Base-by-base conservation (phyloP, 164 flowering plant species). In the Dillenia suffruticosa region DNA sequence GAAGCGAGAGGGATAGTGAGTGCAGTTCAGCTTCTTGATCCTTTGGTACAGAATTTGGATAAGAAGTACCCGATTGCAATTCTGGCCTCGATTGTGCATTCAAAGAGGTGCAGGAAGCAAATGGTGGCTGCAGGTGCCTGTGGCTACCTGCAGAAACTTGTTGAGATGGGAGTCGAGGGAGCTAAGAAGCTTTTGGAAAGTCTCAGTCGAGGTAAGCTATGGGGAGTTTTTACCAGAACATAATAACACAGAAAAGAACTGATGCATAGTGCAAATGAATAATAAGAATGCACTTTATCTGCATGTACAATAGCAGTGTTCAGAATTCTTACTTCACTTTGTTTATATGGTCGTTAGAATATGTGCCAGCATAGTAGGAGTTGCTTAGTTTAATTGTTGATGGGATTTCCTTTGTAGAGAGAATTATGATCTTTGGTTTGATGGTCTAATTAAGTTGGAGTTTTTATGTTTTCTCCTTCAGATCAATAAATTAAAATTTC, bases 71-170 rank as follows among this genome's bases (percentile, higher is more conserved):
- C 87, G 10, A 74, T 90, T 56, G 72, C 84, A 7, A 57, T 89
- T 8, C 71, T 93, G 67, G 46, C 69, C 8, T 73, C 81, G 5
- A 54, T 88, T 46, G 79, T 68, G 6, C 82, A 82, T 45, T 84
- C 86, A 0, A 85, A 79, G 58, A 87, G 76, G 62, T 84, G 86
- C 58, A 70, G 94, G 60, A 93, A 86, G 59, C 82, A 79, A 64
- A 90, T 93, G 85, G 75, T 83, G 46, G 86, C 80, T 14, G 78
- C 83, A 10, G 94, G 98, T 54, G 97, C 89, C 47, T 71, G 76
- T 65, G 75, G 58, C 1, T 69, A 77, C 59, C 75, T 90, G 72
- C 88, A 81, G 70, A 90, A 89, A 61, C 89, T 90, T 53, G 86
- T 73, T 9, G 96, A 84, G 65, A 72, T 80, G 83, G 83, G 90